Evolutionary conservation across 2,329 filamentous ascomycete species (phyloP), one percentile per base, ranked within the genome.

Genomic region (Pyrenophora graminea): DNA sequence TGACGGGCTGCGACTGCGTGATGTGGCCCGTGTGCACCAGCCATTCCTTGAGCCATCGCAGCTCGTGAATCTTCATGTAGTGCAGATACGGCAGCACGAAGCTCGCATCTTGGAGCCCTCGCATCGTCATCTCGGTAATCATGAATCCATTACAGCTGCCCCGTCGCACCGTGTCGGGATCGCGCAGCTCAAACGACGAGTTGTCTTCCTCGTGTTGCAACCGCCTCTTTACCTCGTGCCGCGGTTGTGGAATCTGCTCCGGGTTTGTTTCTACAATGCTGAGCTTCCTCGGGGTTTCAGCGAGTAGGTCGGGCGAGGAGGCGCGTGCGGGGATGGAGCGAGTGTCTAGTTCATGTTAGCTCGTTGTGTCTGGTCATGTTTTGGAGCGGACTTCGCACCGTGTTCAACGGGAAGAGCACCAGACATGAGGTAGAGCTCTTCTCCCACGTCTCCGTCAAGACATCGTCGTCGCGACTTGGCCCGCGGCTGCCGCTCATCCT

Each of bases 1-100:
- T 62, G 9, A 70, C 59, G 9, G 41, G 39, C 18, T 49, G 54
- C 7, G 57, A 59, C n/a, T 45, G 52, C 7, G n/a, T 45, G 2
- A 67, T 33, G 31, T 61, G 53, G 1, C 46, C 44, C 19, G 55
- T 52, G 8, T 52, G 41, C 10, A 45, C 36, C 12, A 68, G 53
- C 59, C 59, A 66, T 33, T 52, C 39, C 39, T 62, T 62, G 23
- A 68, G 52, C 9, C 43, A 55, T 6, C 59, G 61, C 34, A 64
- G 41, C 42, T 68, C 64, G 48, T 68, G 64, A 13, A 62, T 51
- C 48, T 68, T 68, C 42, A 68, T 61, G 39, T 56, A 57, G 12
- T 59, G 51, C 21, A 66, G 53, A 17, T 55, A 58, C 1, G 64
- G 64, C 19, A 65, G n/a, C 9, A 60, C 44, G 37, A 61, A 58